Evolutionary conservation across 1,139 yeast species (phyloP).

Genomic region (Debaryomyces sp.): DNA sequence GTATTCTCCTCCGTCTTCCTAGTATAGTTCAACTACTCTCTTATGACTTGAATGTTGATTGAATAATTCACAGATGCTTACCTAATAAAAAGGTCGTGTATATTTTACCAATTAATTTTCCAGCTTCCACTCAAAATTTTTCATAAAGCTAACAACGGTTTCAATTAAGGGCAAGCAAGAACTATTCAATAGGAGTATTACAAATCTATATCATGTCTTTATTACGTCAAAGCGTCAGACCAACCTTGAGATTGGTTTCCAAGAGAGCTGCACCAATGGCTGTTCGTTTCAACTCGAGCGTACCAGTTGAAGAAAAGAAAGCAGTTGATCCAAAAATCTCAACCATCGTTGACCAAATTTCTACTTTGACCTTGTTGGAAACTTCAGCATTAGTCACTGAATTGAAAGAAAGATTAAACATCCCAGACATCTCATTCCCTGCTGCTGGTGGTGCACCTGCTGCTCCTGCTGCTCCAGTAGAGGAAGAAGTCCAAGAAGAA

Average conservation of each 20-base stretch:
- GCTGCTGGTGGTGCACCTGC: slow-evolving; percentile 70
- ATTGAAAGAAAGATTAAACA: slow-evolving; percentile 83
- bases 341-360: slow-evolving; percentile 86
- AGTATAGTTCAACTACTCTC: background rate
- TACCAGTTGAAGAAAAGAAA: slow-evolving; percentile 37
- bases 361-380: slow-evolving; percentile 85
- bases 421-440: slow-evolving; percentile 91
- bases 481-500: slow-evolving; percentile 76
- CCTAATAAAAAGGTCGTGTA: slow-evolving; percentile 18
- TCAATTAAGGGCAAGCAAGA: background rate
- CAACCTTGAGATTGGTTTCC: slow-evolving; percentile 35
- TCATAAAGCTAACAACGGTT: slow-evolving; percentile 11
- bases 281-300: slow-evolving; percentile 60
- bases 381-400: slow-evolving; percentile 84
- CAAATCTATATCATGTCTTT: slow-evolving; percentile 22
- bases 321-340: slow-evolving; percentile 88
- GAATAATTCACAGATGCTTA: slow-evolving; percentile 10
- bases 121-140: slow-evolving; percentile 20
- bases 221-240: slow-evolving; percentile 45
- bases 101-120: slow-evolving; percentile 3
- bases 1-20: background rate
- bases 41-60: slow-evolving; percentile 7
- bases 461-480: slow-evolving; percentile 72
- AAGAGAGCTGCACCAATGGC: slow-evolving; percentile 28
- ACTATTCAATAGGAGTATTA: background rate